Conservation (phyloP, 352 stramenopile species). For the Globisporangium ultimum region DNA sequence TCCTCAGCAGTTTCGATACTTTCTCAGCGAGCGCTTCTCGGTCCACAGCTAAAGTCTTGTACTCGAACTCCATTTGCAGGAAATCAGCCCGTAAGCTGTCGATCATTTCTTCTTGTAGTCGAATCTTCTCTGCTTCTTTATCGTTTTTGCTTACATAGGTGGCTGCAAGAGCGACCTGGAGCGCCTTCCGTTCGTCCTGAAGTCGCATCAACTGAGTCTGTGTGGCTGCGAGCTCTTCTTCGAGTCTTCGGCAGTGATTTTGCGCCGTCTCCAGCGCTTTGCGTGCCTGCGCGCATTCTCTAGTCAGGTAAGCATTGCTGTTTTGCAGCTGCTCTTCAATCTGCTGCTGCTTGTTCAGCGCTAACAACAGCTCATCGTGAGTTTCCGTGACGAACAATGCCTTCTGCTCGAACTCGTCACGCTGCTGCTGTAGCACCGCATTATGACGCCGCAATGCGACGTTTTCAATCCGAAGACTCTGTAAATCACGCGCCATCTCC, state of each 20-base stretch:
- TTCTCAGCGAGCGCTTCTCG: conserved; percentile 33
- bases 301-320: conserved; percentile 15
- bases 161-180: conserved; percentile 31
- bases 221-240: conserved; percentile 41
- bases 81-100: conserved; percentile 50
- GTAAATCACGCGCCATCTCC: conserved; percentile 26
- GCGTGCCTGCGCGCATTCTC: conserved; percentile 27
- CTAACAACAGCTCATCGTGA: conserved; percentile 47
- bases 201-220: conserved; percentile 43
- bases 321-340: conserved; percentile 29
- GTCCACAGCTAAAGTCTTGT: conserved; percentile 44
- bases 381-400: conserved; percentile 23
- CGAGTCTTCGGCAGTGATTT: conserved; percentile 41
- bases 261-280: conserved; percentile 47
- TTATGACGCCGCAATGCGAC: conserved; percentile 45
- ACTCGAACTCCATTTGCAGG: conserved; percentile 67
- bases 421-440: conserved; percentile 19
- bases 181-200: conserved; percentile 32
- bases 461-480: conserved; percentile 37
- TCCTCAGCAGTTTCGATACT: conserved; percentile 28
- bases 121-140: conserved; percentile 28
- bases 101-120: conserved; percentile 48
- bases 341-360: conserved; percentile 41
- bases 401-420: conserved; percentile 21
- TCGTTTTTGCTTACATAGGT: conserved; percentile 18